These are phyloP conservation scores for Grosmannia huntii DNA, from an alignment of 2,329 filamentous ascomycete species.

Conservation along the genomic window DNA sequence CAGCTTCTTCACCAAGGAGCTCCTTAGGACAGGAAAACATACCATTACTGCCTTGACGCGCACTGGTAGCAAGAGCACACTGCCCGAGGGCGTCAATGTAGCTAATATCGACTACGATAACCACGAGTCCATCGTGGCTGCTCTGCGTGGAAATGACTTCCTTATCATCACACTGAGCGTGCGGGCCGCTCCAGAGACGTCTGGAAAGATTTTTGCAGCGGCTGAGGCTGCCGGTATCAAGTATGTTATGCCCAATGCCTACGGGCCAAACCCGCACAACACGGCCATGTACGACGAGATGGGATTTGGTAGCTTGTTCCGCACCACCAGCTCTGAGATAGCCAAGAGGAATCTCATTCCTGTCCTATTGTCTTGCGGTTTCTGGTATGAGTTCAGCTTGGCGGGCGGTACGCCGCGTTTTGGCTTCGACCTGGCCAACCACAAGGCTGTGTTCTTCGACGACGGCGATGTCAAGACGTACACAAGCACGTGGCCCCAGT, in stretches of 20 bases:
- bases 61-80: slow-evolving; percentile 23
- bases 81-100: slow-evolving; percentile 26
- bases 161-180: slow-evolving; percentile 13
- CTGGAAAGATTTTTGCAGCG: slow-evolving; percentile 27
- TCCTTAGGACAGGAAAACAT: slow-evolving; percentile 24
- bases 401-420: slow-evolving; percentile 15
- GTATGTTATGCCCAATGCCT: slow-evolving; percentile 33
- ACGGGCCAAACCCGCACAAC: slow-evolving; percentile 16
- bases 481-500: slow-evolving; percentile 45
- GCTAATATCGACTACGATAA: slow-evolving; percentile 25
- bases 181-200: slow-evolving; percentile 19
- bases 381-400: slow-evolving; percentile 41
- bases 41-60: slow-evolving; percentile 37
- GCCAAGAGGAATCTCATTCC: slow-evolving; percentile 20
- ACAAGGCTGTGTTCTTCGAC: slow-evolving; percentile 29
- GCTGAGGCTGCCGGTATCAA: slow-evolving; percentile 28
- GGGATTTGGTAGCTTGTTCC: slow-evolving; percentile 11
- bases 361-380: slow-evolving; percentile 27
- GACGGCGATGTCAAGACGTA: slow-evolving; percentile 44
- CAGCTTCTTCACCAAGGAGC: slow-evolving; percentile 9
- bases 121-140: slow-evolving; percentile 11
- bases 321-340: slow-evolving; percentile 21
- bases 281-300: slow-evolving; percentile 11
- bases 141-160: slow-evolving; percentile 11
- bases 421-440: slow-evolving; percentile 16